Base-by-base conservation (phyloP, 1,284 basidiomycete genomes). In the Ganoderma boninense region DNA sequence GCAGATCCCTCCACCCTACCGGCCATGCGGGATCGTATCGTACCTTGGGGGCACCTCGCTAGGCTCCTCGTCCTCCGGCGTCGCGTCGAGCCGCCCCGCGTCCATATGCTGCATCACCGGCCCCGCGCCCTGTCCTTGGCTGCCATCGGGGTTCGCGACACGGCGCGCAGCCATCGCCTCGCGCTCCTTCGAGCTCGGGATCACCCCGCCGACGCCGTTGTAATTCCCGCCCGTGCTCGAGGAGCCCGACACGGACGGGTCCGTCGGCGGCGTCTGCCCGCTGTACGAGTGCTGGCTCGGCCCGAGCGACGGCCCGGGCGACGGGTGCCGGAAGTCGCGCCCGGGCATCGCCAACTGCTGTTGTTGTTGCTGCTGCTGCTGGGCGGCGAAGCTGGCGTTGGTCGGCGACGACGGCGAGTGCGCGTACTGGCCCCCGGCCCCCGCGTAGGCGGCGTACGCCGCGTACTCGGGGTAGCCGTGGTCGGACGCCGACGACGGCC, bases 1-100 rank as follows among this genome's bases (percentile, higher is more conserved):
- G 43, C 43, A 18, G 43, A 44, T 10, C 18, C 44, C 44, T 7
- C 6, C 44, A 7, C 44, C 18, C 32, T 32, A 66, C 61, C 65
- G 57, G 49, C 78, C 76, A 63, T 75, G 67, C 26, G 75, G 72
- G 57, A 82, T 82, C 35, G 77, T 79, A 65, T 82, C 80, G 64
- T 81, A 82, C 61, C 79, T 76, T 49, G 81, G 81, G 49, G 81
- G 81, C 46, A 82, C 74, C 77, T 82, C 81, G 11, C 66, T 68
- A 67, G 75, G 77, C 65, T 61, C 72, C 68, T 74, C 74, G 57
- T 73, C 75, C 65, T 74, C 74, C 0, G 75, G 73, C 49, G 70
- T 77, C 56, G 67, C 70, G 64, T 72, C 76, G 32, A 79, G 60
- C 64, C 80, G 70, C 1, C 80, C 80, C 1, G 69, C 80, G 62